These are phyloP conservation scores for Fusarium sterilihyphosum DNA, from an alignment of 2,329 filamentous ascomycete genomes.

Conservation along the genomic window DNA sequence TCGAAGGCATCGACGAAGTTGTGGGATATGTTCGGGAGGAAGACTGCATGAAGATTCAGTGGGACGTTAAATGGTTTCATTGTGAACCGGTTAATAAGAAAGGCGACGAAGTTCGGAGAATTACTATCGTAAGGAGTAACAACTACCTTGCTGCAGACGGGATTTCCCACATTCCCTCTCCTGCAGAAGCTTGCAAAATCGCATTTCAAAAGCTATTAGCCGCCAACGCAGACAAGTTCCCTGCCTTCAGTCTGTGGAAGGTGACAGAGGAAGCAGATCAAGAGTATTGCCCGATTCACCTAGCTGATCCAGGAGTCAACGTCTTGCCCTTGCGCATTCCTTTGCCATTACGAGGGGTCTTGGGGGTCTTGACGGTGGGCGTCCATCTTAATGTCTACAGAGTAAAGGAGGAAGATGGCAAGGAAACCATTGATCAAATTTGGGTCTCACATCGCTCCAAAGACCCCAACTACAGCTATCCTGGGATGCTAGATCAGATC, in stretches of 20 bases:
- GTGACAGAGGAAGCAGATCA: slow-evolving; percentile 10
- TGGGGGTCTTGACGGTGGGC: slow-evolving; percentile 50
- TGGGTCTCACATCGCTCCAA: slow-evolving; percentile 49
- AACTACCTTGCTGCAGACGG: background rate
- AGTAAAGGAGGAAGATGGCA: slow-evolving; percentile 34
- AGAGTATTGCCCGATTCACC: slow-evolving; percentile 46
- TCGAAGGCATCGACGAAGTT: slow-evolving; percentile 30
- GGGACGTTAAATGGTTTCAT: slow-evolving; percentile 19
- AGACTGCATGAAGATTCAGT: slow-evolving; percentile 20
- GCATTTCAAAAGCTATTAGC: slow-evolving; percentile 27
- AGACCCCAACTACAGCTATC: slow-evolving; percentile 44
- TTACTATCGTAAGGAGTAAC: slow-evolving; percentile 14
- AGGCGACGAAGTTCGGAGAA: background rate
- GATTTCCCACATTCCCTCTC: slow-evolving; percentile 19
- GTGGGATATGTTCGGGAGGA: slow-evolving; percentile 34
- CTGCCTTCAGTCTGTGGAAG: slow-evolving; percentile 35
- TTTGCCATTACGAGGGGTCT: slow-evolving; percentile 47
- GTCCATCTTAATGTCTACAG: slow-evolving; percentile 52
- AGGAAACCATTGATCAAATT: slow-evolving; percentile 39
- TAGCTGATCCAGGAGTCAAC: slow-evolving; percentile 26
- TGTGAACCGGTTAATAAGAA: background rate
- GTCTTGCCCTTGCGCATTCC: slow-evolving; percentile 43
- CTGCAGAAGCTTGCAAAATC: background rate
- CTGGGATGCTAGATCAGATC: slow-evolving; percentile 51
- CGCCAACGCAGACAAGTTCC: slow-evolving; percentile 39